Evolutionary conservation across 2,329 filamentous ascomycete species (phyloP).

Genomic region (Pseudogymnoascus sp.): DNA sequence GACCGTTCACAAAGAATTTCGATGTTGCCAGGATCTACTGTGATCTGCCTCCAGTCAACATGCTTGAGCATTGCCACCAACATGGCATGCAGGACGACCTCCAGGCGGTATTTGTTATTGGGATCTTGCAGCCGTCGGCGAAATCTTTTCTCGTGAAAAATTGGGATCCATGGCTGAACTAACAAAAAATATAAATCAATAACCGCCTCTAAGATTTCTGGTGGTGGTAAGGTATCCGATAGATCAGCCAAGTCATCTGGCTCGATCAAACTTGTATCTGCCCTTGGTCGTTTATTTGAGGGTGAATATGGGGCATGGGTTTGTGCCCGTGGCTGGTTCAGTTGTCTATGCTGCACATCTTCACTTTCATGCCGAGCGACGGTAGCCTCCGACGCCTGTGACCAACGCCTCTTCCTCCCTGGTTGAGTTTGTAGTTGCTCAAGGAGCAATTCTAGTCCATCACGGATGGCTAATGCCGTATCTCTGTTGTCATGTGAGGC

Average conservation of each 20-base stretch:
- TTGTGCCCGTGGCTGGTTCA: neutral
- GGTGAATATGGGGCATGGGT: neutral
- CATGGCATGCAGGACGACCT: slow-evolving; percentile 23
- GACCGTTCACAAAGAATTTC: slow-evolving; percentile 5
- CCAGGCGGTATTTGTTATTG: slow-evolving; percentile 13
- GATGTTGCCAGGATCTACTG: neutral
- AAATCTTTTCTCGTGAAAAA: slow-evolving; percentile 17
- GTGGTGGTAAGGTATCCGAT: slow-evolving; percentile 6
- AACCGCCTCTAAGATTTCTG: slow-evolving; percentile 13
- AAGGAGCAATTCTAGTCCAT: slow-evolving; percentile 9
- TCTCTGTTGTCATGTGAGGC: slow-evolving; percentile 10
- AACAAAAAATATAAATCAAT: slow-evolving; percentile 16
- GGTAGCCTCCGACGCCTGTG: slow-evolving; percentile 19
- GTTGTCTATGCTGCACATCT: slow-evolving; percentile 3
- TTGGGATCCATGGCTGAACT: slow-evolving; percentile 21
- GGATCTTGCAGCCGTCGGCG: slow-evolving; percentile 9
- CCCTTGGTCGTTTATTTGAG: slow-evolving; percentile 15
- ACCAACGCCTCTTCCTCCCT: slow-evolving; percentile 12
- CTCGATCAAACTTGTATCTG: slow-evolving; percentile 21
- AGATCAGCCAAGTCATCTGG: slow-evolving; percentile 15
- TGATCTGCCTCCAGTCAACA: neutral
- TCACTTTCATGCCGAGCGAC: slow-evolving; percentile 20
- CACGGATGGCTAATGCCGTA: neutral
- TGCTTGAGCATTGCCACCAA: slow-evolving; percentile 5
- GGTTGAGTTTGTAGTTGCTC: neutral